Conservation (phyloP, 495 filamentous ascomycete genomes). For the Apodospora peruviana region DNA sequence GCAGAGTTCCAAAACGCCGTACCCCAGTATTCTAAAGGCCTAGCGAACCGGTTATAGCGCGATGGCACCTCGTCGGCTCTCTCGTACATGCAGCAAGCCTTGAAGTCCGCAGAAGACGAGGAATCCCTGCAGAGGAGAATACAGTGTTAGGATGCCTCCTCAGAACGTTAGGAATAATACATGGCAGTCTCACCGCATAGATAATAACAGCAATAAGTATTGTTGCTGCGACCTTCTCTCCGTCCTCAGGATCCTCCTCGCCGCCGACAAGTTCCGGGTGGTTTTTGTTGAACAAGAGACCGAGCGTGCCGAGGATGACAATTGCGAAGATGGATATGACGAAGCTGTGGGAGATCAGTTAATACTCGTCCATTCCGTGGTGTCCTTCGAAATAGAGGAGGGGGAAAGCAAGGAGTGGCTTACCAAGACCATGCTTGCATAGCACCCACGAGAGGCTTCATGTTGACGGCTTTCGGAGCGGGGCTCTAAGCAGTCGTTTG, state of each 20-base stretch:
- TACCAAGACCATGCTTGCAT: constrained; percentile 95
- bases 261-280: constrained; percentile 78
- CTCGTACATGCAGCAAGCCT: constrained; percentile 70
- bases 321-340: constrained; percentile 86
- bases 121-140: constrained; percentile 55
- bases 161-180: background rate
- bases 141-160: constrained; percentile 6
- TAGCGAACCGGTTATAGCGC: constrained; percentile 43
- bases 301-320: constrained; percentile 78
- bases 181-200: constrained; percentile 80
- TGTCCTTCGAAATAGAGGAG: background rate
- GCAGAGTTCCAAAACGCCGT: constrained; percentile 21
- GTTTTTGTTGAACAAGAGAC: constrained; percentile 67
- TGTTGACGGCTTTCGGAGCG: constrained; percentile 38
- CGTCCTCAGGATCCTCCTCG: constrained; percentile 66
- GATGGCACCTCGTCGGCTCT: constrained; percentile 76
- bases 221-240: constrained; percentile 69
- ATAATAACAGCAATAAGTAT: constrained; percentile 81
- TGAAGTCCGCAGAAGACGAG: constrained; percentile 86
- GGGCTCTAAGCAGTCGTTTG: background rate
- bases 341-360: constrained; percentile 47
- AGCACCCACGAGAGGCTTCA: constrained; percentile 88
- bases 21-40: constrained; percentile 5
- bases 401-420: constrained; percentile 7
- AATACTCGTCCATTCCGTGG: background rate